Evolutionary conservation across 2,329 filamentous ascomycete species (phyloP).

Genomic region (Aquanectria penicillioides): DNA sequence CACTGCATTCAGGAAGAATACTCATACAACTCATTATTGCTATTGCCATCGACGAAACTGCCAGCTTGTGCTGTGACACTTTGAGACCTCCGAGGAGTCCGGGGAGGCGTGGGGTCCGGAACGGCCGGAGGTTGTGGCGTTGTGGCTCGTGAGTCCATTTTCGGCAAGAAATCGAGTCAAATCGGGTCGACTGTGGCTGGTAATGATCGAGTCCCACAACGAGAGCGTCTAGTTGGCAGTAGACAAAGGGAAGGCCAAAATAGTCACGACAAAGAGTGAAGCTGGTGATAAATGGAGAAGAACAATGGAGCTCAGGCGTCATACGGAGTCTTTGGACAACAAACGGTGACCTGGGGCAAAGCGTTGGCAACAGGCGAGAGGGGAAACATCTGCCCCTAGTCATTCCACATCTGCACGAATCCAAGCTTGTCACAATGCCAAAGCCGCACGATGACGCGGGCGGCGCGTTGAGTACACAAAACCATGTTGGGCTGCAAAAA

Average conservation of each 20-base stretch:
- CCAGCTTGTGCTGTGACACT: constrained; percentile 3
- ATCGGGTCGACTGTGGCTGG: constrained; percentile 3
- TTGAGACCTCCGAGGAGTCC: not conserved
- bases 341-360: too few species aligned
- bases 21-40: not conserved
- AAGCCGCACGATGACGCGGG: not conserved
- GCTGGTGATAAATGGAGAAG: too few species aligned
- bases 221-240: too few species aligned
- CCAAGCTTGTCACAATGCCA: not conserved
- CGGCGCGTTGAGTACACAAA: too few species aligned
- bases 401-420: constrained; percentile 1
- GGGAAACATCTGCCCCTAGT: not conserved
- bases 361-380: not conserved
- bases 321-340: too few species aligned
- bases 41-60: not conserved
- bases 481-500: too few species aligned
- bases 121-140: constrained; percentile 4
- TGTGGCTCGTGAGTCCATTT: not conserved
- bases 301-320: too few species aligned
- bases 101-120: not conserved
- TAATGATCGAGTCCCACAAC: too few species aligned
- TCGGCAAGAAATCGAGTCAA: too few species aligned
- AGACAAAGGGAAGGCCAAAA: too few species aligned
- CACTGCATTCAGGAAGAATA: not conserved
- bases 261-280: not conserved